phyloP scores from a whole-genome alignment of 441 rosid genomes.

The Erodium trifolium region DNA sequence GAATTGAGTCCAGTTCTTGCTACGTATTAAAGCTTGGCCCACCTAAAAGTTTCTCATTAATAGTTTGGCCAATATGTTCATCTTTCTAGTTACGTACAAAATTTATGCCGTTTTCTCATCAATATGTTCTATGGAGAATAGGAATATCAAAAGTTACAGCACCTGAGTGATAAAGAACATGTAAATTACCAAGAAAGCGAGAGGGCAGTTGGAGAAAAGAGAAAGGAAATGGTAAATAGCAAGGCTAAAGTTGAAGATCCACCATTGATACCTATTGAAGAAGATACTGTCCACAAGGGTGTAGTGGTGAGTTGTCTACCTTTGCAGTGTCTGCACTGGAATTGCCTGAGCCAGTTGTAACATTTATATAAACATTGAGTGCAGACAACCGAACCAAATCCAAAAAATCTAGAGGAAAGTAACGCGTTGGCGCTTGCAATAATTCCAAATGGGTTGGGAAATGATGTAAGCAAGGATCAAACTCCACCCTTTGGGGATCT shows the following conservation, averaged over 20 bases:
- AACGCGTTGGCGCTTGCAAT: constrained; percentile 96
- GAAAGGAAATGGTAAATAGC: too few relatives aligned
- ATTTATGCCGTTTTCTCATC: too few relatives aligned
- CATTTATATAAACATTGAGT: constrained; percentile 3
- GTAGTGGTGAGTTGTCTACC: constrained; percentile 36
- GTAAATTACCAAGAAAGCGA: constrained; percentile 31
- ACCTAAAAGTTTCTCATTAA: too few relatives aligned
- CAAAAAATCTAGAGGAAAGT: constrained; percentile 60
- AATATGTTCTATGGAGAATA: constrained; percentile 9
- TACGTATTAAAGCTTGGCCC: too few relatives aligned
- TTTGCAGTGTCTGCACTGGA: neutral
- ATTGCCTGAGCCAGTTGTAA: neutral
- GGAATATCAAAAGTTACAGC: constrained; percentile 42
- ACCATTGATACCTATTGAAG: constrained; percentile 44
- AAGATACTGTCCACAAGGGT: constrained; percentile 31
- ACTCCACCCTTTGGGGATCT: constrained; percentile 45
- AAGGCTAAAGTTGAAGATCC: constrained; percentile 27
- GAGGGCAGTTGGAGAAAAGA: constrained; percentile 1
- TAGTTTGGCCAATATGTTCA: neutral
- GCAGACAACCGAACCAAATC: constrained; percentile 65
- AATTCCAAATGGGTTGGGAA: constrained; percentile 39
- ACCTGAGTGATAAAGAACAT: constrained; percentile 14
- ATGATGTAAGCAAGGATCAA: constrained; percentile 30
- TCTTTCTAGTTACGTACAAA: neutral
- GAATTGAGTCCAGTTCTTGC: too few relatives aligned